Conservation (phyloP, 2,329 filamentous ascomycete species). For the Lecanicillium sp. region DNA sequence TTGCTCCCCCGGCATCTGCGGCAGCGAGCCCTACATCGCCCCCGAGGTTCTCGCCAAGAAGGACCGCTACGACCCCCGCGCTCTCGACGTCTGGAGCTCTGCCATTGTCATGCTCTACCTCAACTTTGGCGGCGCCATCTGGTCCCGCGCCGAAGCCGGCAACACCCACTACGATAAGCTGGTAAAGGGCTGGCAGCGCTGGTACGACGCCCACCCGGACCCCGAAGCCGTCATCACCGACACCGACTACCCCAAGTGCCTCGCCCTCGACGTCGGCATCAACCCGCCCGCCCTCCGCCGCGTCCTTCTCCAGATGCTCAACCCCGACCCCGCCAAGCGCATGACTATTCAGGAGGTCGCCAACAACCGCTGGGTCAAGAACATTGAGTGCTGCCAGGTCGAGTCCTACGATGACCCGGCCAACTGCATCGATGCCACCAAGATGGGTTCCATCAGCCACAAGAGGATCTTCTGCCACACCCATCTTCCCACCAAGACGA, state of each 20-base stretch:
- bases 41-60: constrained; percentile 74
- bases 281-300: constrained; percentile 64
- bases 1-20: constrained; percentile 75
- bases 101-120: constrained; percentile 79
- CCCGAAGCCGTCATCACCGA: constrained; percentile 40
- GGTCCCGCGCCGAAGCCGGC: constrained; percentile 59
- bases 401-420: constrained; percentile 62
- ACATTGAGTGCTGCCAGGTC: constrained; percentile 71
- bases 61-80: constrained; percentile 62
- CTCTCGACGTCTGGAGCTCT: constrained; percentile 80
- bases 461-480: constrained; percentile 55
- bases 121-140: constrained; percentile 65
- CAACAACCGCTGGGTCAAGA: constrained; percentile 65
- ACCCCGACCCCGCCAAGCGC: constrained; percentile 68
- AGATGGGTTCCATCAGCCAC: constrained; percentile 40
- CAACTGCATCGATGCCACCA: constrained; percentile 56
- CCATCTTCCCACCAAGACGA: constrained; percentile 45
- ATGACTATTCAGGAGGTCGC: constrained; percentile 64
- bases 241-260: constrained; percentile 58
- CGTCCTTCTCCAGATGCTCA: constrained; percentile 73
- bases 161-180: constrained; percentile 59
- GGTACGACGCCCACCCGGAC: constrained; percentile 50
- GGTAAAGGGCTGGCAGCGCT: constrained; percentile 61
- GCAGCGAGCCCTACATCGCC: constrained; percentile 79
- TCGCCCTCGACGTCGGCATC: constrained; percentile 58